Evolutionary conservation across 2,329 filamentous ascomycete genomes (phyloP), one percentile per base, ranked within the genome.

Genomic region (Microdochium bolleyi): DNA sequence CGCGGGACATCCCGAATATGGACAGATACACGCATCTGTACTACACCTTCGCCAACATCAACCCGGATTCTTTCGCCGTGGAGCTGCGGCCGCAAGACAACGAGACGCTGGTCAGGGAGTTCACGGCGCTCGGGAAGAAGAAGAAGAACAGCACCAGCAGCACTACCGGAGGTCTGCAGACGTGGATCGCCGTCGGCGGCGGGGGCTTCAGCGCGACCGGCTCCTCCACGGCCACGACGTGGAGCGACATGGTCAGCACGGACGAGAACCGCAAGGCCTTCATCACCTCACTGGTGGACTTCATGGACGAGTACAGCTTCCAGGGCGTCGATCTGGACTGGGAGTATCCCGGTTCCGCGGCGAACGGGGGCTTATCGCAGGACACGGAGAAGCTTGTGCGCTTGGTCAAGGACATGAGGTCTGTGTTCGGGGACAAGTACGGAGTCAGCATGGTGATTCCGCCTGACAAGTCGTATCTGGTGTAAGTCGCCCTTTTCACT

Each of bases 331-430:
- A 63, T 49, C 49, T 64, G 13, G 60, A 62, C 82, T 10, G 82
- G 80, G 51, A 53, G 48, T 59, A 58, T 30, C 57, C 59, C 8
- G 52, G 21, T 16, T 56, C 60, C 2, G 25, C 52, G 1, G 59
- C 62, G 46, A 54, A 57, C 11, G 55, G 55, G 25, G 60, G 62
- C 4, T 13, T 55, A 51, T 58, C 49, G 38, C 24, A 49, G 10
- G n/a, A 27, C 10, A 51, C 60, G 7, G n/a, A 57, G 85, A 60
- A 80, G 84, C 76, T 70, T 79, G 74, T 10, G 16, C 48, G 19
- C 37, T 38, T 41, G 37, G 37, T 41, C 9, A 41, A 22, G 19
- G 41, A 46, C 2, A 46, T 46, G 32, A 27, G 16, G 19, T 13
- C 50, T 51, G 38, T 44, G 48, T 22, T 50, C 51, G 41, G 37